Percentiles rank a stretch among this genome's conserved stretches.
Conservation (phyloP, 2,329 filamentous ascomycete genomes). For the Eutypella sp. region DNA sequence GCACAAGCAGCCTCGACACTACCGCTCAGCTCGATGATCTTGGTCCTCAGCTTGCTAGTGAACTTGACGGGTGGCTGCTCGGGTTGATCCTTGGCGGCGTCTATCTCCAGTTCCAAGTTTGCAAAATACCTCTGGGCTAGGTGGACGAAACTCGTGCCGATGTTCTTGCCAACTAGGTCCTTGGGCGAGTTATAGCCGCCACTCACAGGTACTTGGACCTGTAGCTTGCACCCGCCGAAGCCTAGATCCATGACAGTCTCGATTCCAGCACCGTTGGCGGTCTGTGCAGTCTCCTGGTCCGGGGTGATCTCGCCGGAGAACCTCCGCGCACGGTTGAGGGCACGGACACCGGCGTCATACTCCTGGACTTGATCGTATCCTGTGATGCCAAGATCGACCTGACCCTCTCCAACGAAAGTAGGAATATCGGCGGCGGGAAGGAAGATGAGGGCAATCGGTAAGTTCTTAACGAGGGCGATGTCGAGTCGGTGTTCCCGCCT, state of each 20-base stretch:
- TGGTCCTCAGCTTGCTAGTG: constrained; percentile 64
- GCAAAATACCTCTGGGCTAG: constrained; percentile 81
- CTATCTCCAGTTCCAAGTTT: constrained; percentile 59
- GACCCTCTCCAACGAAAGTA: constrained; percentile 92
- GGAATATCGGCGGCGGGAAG: constrained; percentile 96
- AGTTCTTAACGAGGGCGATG: constrained; percentile 96
- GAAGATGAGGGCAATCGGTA: constrained; percentile 92
- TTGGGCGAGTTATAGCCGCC: constrained; percentile 64
- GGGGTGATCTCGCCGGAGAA: constrained; percentile 41
- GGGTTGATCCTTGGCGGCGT: constrained; percentile 34
- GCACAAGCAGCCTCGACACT: constrained; percentile 97
- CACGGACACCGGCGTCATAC: constrained; percentile 64
- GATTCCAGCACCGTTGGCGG: constrained; percentile 54
- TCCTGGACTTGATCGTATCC: constrained; percentile 90
- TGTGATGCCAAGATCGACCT: constrained; percentile 90
- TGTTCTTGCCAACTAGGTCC: constrained; percentile 84
- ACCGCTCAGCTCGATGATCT: constrained; percentile 89
- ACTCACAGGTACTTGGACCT: constrained; percentile 94
- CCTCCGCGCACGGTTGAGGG: constrained; percentile 42
- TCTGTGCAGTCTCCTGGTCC: constrained; percentile 37
- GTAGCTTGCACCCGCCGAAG: constrained; percentile 86
- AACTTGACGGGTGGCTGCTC: constrained; percentile 25
- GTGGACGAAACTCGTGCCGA: constrained; percentile 92
- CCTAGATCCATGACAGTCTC: constrained; percentile 86
- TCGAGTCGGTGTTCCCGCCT: constrained; percentile 90